Conservation (phyloP, 345 rosid genomes). For the Rhodamnia rubescens region DNA sequence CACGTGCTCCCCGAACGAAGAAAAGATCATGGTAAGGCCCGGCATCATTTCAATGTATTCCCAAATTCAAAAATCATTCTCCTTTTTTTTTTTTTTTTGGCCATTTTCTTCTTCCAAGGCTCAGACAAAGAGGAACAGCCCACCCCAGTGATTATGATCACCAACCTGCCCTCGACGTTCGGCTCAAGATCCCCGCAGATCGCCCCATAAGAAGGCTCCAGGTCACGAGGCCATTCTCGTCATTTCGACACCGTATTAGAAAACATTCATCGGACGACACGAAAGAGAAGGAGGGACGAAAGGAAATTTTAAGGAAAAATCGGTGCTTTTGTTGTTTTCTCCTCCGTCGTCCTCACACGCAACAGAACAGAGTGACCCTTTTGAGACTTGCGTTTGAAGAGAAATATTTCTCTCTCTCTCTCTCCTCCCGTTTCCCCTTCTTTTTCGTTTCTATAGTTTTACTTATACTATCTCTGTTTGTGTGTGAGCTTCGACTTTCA, state of each 20-base stretch:
- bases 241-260: neutral
- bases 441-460: neutral
- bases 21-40: neutral
- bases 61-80: neutral
- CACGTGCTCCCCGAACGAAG: neutral
- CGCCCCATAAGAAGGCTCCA: neutral
- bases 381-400: neutral
- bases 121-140: too few relatives aligned
- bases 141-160: neutral
- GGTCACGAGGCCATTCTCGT: neutral
- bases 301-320: neutral
- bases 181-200: neutral
- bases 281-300: neutral
- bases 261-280: neutral
- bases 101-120: neutral
- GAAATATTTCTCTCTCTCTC: neutral
- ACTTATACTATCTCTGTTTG: neutral
- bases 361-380: neutral
- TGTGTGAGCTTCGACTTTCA: too few relatives aligned
- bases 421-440: neutral
- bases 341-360: neutral
- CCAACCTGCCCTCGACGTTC: neutral
- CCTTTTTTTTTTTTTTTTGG: neutral
- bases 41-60: neutral
- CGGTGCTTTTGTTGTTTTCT: neutral